Conservation (phyloP, 164 flowering plant genomes). For the Sedum album region DNA sequence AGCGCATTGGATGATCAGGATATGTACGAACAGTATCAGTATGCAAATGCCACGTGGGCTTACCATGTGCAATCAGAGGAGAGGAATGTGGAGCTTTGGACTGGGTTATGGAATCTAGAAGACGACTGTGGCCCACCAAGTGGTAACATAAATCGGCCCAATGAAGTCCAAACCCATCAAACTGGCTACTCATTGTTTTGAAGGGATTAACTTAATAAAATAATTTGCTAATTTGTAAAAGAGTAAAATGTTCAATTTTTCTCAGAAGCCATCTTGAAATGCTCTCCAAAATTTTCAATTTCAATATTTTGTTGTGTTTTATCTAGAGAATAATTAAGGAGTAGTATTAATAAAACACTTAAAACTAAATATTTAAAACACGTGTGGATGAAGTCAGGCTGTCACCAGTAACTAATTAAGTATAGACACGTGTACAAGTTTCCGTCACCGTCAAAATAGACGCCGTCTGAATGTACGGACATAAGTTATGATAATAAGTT, state of each 20-base stretch:
- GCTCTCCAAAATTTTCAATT: too few species aligned
- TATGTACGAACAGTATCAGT: background rate
- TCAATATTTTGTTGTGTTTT: too few species aligned
- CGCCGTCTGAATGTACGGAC: background rate
- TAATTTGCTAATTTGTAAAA: background rate
- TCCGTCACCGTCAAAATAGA: background rate
- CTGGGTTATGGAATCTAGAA: background rate
- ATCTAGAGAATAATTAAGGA: too few species aligned
- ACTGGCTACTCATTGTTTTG: background rate
- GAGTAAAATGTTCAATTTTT: too few species aligned
- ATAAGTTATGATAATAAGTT: too few species aligned
- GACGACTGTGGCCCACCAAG: background rate
- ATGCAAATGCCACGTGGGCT: background rate
- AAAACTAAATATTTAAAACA: too few species aligned
- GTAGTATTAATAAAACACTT: too few species aligned
- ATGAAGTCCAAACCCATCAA: background rate
- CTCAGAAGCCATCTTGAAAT: too few species aligned
- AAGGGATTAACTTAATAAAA: background rate
- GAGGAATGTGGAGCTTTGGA: constrained; percentile 1
- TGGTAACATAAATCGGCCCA: background rate
- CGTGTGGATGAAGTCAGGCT: background rate
- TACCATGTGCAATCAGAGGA: background rate
- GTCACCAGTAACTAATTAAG: background rate
- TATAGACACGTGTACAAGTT: constrained; percentile 18
- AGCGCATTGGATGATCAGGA: background rate